phyloP scores from a whole-genome alignment of 495 filamentous ascomycete genomes.

The Lasiosphaeriaceae sp. region DNA sequence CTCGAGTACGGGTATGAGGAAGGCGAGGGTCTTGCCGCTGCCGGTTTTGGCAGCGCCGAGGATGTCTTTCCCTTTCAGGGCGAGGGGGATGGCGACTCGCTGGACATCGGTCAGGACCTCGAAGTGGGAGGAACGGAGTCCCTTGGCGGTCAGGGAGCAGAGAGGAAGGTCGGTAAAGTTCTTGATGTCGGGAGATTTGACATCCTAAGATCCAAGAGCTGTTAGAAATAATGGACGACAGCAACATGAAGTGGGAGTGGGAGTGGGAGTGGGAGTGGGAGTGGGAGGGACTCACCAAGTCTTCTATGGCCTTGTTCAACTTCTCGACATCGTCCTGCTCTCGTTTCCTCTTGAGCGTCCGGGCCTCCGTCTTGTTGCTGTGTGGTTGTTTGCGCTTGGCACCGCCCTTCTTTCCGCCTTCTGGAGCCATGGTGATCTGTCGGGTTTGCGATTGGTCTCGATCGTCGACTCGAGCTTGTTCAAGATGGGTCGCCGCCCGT shows the following conservation, averaged over 20 bases:
- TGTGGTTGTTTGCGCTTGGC: constrained; percentile 20
- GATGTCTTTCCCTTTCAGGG: constrained; percentile 82
- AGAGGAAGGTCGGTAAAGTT: constrained; percentile 82
- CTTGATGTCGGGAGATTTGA: constrained; percentile 42
- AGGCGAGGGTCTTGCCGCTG: constrained; percentile 93
- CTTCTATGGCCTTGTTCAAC: constrained; percentile 44
- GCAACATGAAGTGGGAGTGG: too few species aligned
- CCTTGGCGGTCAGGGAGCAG: constrained; percentile 74
- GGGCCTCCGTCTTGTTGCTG: constrained; percentile 30
- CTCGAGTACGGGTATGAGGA: constrained; percentile 87
- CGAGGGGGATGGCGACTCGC: constrained; percentile 75
- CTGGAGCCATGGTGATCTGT: constrained; percentile 18
- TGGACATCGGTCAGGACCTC: constrained; percentile 91
- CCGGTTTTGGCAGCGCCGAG: constrained; percentile 96
- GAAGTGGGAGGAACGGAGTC: constrained; percentile 84
- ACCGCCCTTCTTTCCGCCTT: constrained; percentile 12
- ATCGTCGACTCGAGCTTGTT: neutral
- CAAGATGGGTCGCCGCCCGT: neutral
- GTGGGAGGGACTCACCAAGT: constrained; percentile 28
- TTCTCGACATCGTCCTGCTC: constrained; percentile 54
- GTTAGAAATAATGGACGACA: neutral
- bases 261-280: neutral
- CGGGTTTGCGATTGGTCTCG: neutral
- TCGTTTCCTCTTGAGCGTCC: constrained; percentile 42
- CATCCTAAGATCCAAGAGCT: constrained; percentile 26